Evolutionary conservation across 2,329 filamentous ascomycete genomes (phyloP).

Genomic region (Pseudopyricularia javanii): DNA sequence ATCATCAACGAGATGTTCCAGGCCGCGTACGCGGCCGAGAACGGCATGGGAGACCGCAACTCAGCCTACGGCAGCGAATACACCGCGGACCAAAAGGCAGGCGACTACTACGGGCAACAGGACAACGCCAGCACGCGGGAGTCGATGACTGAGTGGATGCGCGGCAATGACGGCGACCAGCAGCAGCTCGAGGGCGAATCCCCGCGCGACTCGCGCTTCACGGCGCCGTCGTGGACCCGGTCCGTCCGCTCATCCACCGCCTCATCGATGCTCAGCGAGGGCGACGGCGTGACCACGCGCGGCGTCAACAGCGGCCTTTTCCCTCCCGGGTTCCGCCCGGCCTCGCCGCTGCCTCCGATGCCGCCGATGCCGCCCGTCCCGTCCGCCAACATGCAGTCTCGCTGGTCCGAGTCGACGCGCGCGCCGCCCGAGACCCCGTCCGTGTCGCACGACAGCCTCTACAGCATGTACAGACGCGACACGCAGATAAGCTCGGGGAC

Average conservation of each 20-base stretch:
- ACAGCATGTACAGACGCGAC: background rate
- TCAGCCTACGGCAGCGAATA: background rate
- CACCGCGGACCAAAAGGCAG: background rate
- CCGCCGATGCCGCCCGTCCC: background rate
- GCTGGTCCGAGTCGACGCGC: constrained; percentile 2
- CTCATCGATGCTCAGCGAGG: background rate
- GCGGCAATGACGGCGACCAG: background rate
- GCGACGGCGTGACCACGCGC: background rate
- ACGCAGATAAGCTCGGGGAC: background rate
- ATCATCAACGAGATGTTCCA: constrained; percentile 6
- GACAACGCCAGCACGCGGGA: background rate
- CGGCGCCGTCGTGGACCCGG: background rate
- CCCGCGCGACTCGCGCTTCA: background rate
- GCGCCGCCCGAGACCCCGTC: background rate
- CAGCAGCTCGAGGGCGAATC: background rate
- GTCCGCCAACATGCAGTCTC: background rate
- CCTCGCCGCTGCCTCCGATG: background rate
- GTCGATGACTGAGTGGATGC: background rate
- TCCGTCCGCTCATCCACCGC: background rate
- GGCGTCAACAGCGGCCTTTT: background rate
- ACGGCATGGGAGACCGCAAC: background rate
- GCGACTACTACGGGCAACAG: background rate
- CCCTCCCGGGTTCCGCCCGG: background rate
- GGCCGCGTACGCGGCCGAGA: constrained; percentile 2
- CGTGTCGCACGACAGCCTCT: background rate